A percentile compares a stretch with the other conserved stretches of the same genome.
Evolutionary conservation across 2,329 filamentous ascomycete species (phyloP).

Genomic region (Verticillium alfalfae): DNA sequence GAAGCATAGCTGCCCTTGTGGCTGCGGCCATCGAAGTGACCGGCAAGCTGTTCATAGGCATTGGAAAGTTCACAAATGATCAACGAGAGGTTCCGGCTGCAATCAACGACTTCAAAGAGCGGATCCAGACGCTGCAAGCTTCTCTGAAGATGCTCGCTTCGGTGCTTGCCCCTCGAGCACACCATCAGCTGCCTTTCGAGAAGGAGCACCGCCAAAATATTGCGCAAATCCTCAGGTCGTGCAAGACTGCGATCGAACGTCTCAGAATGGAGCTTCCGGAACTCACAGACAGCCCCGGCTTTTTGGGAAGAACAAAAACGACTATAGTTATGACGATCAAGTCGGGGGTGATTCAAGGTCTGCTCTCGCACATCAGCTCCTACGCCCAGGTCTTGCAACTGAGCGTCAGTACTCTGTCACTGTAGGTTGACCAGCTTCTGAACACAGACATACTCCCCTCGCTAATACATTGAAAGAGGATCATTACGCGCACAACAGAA

Average conservation of each 20-base stretch:
- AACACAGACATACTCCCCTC: too few species aligned
- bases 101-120: constrained; percentile 16
- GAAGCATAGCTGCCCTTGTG: constrained; percentile 13
- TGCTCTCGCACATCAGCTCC: constrained; percentile 16
- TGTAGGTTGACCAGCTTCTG: constrained; percentile 5
- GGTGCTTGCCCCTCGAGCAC: constrained; percentile 9
- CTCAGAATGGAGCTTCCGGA: constrained; percentile 14
- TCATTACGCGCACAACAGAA: constrained; percentile 14
- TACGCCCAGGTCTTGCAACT: constrained; percentile 19
- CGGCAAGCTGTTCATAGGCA: constrained; percentile 11
- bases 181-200: constrained; percentile 15
- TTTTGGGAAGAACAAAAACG: constrained; percentile 11
- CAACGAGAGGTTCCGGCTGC: constrained; percentile 9
- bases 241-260: constrained; percentile 11
- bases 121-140: constrained; percentile 12
- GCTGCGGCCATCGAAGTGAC: constrained; percentile 13
- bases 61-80: constrained; percentile 15
- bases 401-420: constrained; percentile 18
- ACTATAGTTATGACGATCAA: constrained; percentile 15
- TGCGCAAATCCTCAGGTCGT: constrained; percentile 15
- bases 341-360: constrained; percentile 13
- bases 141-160: constrained; percentile 12
- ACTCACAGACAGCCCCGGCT: constrained; percentile 10
- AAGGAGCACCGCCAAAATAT: constrained; percentile 17
- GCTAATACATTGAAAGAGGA: constrained; percentile 7